phyloP scores from a whole-genome alignment of 768 basidiomycete species.

The Mycena albidolilacea region DNA sequence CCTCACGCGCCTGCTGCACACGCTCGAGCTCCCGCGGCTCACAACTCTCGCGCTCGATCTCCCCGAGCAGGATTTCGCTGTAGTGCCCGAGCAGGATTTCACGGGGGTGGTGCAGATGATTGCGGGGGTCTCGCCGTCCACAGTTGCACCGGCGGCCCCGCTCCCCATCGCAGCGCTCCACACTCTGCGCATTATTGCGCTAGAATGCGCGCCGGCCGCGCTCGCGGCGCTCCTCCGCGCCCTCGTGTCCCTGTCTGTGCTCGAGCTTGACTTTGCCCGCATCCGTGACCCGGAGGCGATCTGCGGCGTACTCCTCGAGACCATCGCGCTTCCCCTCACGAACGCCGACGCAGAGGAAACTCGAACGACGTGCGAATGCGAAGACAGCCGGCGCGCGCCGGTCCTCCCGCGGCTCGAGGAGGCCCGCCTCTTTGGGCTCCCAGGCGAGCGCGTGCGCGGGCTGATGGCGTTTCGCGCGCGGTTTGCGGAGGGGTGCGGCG shows the following conservation, averaged over 20 bases:
- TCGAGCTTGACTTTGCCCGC: conserved; percentile 61
- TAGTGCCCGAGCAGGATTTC: conserved; percentile 65
- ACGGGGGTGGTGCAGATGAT: conserved; percentile 55
- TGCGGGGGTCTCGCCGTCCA: conserved; percentile 10
- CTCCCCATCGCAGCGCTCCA: conserved; percentile 53
- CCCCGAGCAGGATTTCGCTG: conserved; percentile 69
- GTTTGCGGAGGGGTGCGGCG: conserved; percentile 16
- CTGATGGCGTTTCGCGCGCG: conserved; percentile 30
- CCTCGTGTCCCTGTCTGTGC: conserved; percentile 50
- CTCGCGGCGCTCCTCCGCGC: conserved; percentile 55
- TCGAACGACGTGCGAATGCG: conserved; percentile 5
- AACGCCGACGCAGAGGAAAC: conserved; percentile 1
- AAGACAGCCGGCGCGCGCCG: conserved; percentile 10
- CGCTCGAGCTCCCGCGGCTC: conserved; percentile 62
- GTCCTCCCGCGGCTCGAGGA: conserved; percentile 37
- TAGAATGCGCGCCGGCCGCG: conserved; percentile 56
- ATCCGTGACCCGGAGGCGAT: conserved; percentile 46
- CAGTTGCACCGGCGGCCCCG: neutral
- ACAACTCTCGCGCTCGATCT: conserved; percentile 64
- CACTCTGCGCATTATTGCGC: conserved; percentile 56
- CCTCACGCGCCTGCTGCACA: conserved; percentile 61
- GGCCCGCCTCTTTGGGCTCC: conserved; percentile 36
- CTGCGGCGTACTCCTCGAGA: conserved; percentile 53
- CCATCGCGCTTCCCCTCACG: conserved; percentile 26
- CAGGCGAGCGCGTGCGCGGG: conserved; percentile 23